Conservation (phyloP, 768 basidiomycete species). For the Cystofilobasidium capitatum region DNA sequence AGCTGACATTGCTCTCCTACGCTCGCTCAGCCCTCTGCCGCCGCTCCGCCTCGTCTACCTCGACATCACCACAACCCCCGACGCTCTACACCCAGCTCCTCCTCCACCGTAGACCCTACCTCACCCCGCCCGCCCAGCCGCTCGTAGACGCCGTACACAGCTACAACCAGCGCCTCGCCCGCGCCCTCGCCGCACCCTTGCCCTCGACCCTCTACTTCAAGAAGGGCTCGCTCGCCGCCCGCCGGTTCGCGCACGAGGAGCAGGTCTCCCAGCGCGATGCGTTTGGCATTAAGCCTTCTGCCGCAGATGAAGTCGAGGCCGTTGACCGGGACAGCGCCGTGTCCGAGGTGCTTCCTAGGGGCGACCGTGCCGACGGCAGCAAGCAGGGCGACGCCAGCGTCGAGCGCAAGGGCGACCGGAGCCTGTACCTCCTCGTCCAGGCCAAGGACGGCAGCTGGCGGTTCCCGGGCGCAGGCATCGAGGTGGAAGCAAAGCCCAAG, state of each 20-base stretch:
- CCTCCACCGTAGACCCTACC: slow-evolving; percentile 40
- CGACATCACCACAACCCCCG: not conserved
- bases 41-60: slow-evolving; percentile 15
- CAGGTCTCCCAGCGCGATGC: slow-evolving; percentile 58
- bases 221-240: slow-evolving; percentile 73
- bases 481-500: slow-evolving; percentile 44
- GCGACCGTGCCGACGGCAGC: slow-evolving; percentile 44
- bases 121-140: slow-evolving; percentile 46
- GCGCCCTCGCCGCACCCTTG: slow-evolving; percentile 77
- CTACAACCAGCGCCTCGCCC: slow-evolving; percentile 72
- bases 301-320: slow-evolving; percentile 32
- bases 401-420: slow-evolving; percentile 72
- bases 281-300: slow-evolving; percentile 52
- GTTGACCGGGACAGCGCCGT: slow-evolving; percentile 28
- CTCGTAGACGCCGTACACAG: slow-evolving; percentile 74
- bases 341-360: slow-evolving; percentile 45
- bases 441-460: slow-evolving; percentile 56
- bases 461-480: slow-evolving; percentile 62
- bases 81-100: slow-evolving; percentile 37
- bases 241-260: slow-evolving; percentile 68
- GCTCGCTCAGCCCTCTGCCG: slow-evolving; percentile 12
- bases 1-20: too few relatives aligned
- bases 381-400: slow-evolving; percentile 54
- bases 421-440: slow-evolving; percentile 75
- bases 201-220: slow-evolving; percentile 90